These are phyloP conservation scores for Oryza australiensis DNA, from an alignment of 176 grass and related monocot species.

Conservation along the genomic window DNA sequence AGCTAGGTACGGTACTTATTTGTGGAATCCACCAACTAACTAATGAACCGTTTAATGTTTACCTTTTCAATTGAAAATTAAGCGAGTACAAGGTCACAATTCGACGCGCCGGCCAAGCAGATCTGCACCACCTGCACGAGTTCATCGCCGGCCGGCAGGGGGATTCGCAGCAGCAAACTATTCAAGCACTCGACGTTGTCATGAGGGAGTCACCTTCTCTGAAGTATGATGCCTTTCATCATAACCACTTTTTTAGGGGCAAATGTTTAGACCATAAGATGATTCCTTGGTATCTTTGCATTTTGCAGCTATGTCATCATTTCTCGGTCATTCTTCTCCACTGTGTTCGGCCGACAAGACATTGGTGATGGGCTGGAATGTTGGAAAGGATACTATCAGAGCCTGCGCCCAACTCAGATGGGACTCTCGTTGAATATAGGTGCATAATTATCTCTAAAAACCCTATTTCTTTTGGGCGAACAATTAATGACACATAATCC, in stretches of 20 bases:
- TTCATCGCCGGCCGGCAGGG: conserved; percentile 48
- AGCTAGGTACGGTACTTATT: background rate
- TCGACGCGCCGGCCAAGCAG: conserved; percentile 34
- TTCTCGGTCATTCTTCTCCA: conserved; percentile 79
- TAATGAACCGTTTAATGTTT: background rate
- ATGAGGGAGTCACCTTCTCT: conserved; percentile 66
- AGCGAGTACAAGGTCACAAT: conserved; percentile 64
- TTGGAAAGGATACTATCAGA: conserved; percentile 90
- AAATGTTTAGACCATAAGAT: background rate
- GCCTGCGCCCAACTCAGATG: conserved; percentile 83
- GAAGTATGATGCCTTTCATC: conserved; percentile 43
- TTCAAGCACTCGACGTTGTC: conserved; percentile 79
- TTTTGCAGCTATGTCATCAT: conserved; percentile 63
- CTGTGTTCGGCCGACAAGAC: conserved; percentile 31
- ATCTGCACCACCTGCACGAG: conserved; percentile 54
- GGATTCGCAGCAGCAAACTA: conserved; percentile 61
- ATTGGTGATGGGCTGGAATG: conserved; percentile 73
- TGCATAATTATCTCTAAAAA: conserved; percentile 29
- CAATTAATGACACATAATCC: background rate
- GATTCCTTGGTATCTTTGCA: background rate
- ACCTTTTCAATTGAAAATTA: background rate
- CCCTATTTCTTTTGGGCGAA: background rate
- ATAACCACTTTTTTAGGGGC: background rate
- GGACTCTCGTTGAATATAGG: conserved; percentile 78
- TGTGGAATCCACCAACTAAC: conserved; percentile 10